These are phyloP conservation scores for Cryphonectria nitschkei DNA, from an alignment of 2,329 filamentous ascomycete genomes.

Conservation along the genomic window DNA sequence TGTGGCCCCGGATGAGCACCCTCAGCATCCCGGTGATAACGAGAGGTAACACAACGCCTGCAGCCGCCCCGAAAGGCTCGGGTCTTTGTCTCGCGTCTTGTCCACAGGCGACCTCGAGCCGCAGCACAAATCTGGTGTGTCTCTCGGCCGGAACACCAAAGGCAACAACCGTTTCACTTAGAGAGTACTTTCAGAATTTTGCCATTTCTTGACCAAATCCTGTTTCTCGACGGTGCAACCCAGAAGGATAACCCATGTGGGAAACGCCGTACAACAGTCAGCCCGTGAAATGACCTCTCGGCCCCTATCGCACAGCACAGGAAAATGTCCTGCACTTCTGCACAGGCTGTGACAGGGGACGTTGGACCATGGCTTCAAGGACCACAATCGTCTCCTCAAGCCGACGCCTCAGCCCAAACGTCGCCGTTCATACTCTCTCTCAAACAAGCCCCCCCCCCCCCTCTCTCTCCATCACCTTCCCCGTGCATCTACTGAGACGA, in stretches of 20 bases:
- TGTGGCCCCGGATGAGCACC: background rate
- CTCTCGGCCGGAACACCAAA: constrained; percentile 15
- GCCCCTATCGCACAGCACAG: background rate
- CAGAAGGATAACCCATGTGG: background rate
- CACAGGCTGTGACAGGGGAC: background rate
- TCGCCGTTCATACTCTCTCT: background rate
- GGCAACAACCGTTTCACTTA: background rate
- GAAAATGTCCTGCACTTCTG: background rate
- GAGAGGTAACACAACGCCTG: constrained; percentile 13
- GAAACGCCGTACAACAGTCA: background rate
- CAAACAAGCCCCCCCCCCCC: background rate
- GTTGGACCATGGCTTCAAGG: background rate
- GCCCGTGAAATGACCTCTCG: background rate
- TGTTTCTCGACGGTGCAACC: background rate
- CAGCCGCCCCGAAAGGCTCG: constrained; percentile 8
- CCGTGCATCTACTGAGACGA: background rate
- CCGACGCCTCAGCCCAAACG: background rate
- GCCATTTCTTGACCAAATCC: background rate
- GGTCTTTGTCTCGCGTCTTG: constrained; percentile 3
- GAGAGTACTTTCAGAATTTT: constrained; percentile 4
- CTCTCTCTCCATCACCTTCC: background rate
- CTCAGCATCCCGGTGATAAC: constrained; percentile 5
- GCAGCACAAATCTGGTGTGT: background rate
- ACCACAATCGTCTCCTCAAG: background rate
- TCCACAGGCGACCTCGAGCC: background rate